Percentiles rank a stretch among this genome's conserved stretches.
Evolutionary conservation across 192 early-diverging fungal species (phyloP).

Genomic region (Phlyctochytrium bullatum): DNA sequence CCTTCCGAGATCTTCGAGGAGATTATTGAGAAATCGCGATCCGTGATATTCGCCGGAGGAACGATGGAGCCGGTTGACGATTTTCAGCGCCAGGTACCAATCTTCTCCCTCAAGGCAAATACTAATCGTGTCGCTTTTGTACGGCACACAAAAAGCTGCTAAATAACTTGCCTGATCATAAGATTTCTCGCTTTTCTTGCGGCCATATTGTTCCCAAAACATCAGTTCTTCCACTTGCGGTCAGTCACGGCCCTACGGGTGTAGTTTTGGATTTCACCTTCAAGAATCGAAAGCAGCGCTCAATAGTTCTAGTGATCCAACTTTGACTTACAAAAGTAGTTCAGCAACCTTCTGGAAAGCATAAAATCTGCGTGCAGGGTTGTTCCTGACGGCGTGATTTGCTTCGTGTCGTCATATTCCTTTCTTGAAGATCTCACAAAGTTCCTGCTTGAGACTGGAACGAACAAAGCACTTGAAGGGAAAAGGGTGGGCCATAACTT

Average conservation of each 20-base stretch:
- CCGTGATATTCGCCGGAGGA: constrained; percentile 86
- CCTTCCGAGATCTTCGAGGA: constrained; percentile 75
- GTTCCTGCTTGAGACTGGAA: constrained; percentile 48
- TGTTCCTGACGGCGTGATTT: constrained; percentile 81
- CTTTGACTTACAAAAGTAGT: constrained; percentile 22
- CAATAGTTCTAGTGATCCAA: constrained; percentile 16
- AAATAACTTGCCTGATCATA: constrained; percentile 40
- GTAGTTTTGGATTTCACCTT: constrained; percentile 66
- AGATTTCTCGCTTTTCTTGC: constrained; percentile 70
- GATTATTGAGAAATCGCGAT: constrained; percentile 75
- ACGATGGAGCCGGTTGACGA: constrained; percentile 84
- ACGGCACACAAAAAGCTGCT: too few species aligned
- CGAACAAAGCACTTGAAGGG: constrained; percentile 49
- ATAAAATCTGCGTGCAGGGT: constrained; percentile 70
- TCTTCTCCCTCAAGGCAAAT: too few species aligned
- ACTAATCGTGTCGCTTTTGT: too few species aligned
- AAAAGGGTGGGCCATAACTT: constrained; percentile 51
- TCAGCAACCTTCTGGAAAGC: constrained; percentile 69
- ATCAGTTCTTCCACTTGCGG: constrained; percentile 66
- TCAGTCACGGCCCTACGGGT: constrained; percentile 65
- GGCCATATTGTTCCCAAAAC: constrained; percentile 80
- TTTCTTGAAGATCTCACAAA: constrained; percentile 63
- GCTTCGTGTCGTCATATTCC: constrained; percentile 82
- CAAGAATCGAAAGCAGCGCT: constrained; percentile 50
- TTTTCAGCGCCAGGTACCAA: constrained; percentile 27